Percentiles rank a stretch among this genome's conserved stretches.
Conservation (phyloP, 805 yeast species). For the Grigorovia yakushimaensis region DNA sequence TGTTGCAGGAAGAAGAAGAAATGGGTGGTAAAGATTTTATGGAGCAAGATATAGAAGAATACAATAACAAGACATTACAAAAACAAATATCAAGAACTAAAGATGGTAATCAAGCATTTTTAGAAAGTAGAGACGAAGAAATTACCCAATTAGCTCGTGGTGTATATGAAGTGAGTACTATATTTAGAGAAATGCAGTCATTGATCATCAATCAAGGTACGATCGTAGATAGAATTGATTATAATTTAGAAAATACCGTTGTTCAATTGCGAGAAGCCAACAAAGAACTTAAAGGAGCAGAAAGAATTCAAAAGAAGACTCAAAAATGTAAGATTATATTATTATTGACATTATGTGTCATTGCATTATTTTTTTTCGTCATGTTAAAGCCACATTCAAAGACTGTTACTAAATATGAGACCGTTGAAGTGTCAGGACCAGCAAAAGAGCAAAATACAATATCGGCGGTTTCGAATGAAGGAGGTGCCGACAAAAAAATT, state of each 20-base stretch:
- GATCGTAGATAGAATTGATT: conserved; percentile 84
- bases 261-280: conserved; percentile 69
- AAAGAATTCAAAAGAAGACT: conserved; percentile 73
- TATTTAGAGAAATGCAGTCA: conserved; percentile 85
- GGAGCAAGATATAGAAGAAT: conserved; percentile 28
- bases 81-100: conserved; percentile 22
- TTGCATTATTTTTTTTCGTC: conserved; percentile 60
- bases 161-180: conserved; percentile 83
- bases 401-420: conserved; percentile 3
- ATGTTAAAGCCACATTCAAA: conserved; percentile 48
- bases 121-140: conserved; percentile 70
- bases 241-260: conserved; percentile 74
- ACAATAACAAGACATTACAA: conserved; percentile 27
- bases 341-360: conserved; percentile 57
- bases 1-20: conserved; percentile 28
- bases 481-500: background rate
- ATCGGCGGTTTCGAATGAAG: background rate
- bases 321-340: conserved; percentile 85
- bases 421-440: background rate
- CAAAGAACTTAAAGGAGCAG: conserved; percentile 66
- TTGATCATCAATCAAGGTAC: conserved; percentile 95
- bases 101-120: conserved; percentile 16
- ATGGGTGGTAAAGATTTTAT: background rate
- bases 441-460: background rate
- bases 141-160: conserved; percentile 89